Evolutionary conservation across 2,329 filamentous ascomycete species (phyloP).

Genomic region (Exophiala sideris): DNA sequence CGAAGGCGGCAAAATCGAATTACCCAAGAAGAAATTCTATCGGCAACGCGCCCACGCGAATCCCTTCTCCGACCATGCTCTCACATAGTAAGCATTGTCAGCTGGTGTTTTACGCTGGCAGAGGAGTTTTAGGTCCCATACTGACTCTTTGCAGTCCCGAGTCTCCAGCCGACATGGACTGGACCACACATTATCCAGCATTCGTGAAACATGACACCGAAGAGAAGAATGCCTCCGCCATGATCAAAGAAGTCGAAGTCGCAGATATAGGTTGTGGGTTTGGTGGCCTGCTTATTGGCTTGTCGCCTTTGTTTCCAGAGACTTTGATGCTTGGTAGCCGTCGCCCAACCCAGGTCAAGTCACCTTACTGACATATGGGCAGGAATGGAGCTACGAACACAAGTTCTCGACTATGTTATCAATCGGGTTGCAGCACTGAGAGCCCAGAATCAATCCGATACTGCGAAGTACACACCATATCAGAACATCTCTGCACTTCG

Average conservation of each 20-base stretch:
- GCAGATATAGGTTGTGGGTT: constrained; percentile 98
- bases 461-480: constrained; percentile 47
- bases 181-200: constrained; percentile 77
- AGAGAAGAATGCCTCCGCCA: constrained; percentile 35
- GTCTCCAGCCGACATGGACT: constrained; percentile 82
- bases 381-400: constrained; percentile 89
- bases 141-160: constrained; percentile 58
- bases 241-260: constrained; percentile 75
- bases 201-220: constrained; percentile 50
- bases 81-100: constrained; percentile 68
- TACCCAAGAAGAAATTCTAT: constrained; percentile 95
- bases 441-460: constrained; percentile 32
- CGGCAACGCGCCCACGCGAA: constrained; percentile 95
- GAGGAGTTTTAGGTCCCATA: background rate
- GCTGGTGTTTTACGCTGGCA: no score
- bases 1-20: constrained; percentile 44
- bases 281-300: constrained; percentile 81
- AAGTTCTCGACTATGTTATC: constrained; percentile 86
- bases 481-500: constrained; percentile 87
- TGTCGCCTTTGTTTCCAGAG: constrained; percentile 76
- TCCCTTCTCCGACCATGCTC: constrained; percentile 89
- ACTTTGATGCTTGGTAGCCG: constrained; percentile 73
- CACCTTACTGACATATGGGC: constrained; percentile 3
- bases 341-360: background rate
- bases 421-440: constrained; percentile 82